phyloP scores from a whole-genome alignment of 2,329 filamentous ascomycete species.

The Knoxdaviesia proteae region DNA sequence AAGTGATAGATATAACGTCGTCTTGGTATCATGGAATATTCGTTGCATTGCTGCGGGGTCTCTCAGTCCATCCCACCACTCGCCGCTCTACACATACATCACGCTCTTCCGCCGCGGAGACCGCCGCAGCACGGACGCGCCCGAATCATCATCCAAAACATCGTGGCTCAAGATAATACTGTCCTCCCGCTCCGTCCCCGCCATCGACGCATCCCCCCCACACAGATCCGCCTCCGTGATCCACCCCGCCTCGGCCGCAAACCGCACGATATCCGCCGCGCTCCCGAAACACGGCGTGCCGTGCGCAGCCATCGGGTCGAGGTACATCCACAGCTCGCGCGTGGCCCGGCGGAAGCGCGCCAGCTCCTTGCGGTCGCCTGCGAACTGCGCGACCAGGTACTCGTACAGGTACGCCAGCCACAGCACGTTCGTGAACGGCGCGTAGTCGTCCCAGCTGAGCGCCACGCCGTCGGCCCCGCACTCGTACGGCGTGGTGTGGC shows the following conservation, averaged over 20 bases:
- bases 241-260: slow-evolving; percentile 37
- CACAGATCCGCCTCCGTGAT: slow-evolving; percentile 29
- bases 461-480: slow-evolving; percentile 17
- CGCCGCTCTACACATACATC: background rate
- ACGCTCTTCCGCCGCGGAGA: slow-evolving; percentile 1
- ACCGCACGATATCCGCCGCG: slow-evolving; percentile 34
- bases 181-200: slow-evolving; percentile 14
- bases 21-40: too few relatives aligned
- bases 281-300: slow-evolving; percentile 28
- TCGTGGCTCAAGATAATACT: slow-evolving; percentile 17
- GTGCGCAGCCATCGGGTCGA: slow-evolving; percentile 28
- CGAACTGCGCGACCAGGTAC: slow-evolving; percentile 27
- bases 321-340: slow-evolving; percentile 29
- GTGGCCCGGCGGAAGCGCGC: slow-evolving; percentile 24
- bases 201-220: slow-evolving; percentile 12
- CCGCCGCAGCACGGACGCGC: background rate
- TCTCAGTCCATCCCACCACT: background rate
- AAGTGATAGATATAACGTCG: too few relatives aligned
- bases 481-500: slow-evolving; percentile 25
- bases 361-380: slow-evolving; percentile 23
- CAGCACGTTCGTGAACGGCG: slow-evolving; percentile 42
- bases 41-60: too few relatives aligned
- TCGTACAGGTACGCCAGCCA: slow-evolving; percentile 43
- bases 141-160: slow-evolving; percentile 6
- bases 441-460: slow-evolving; percentile 31